Evolutionary conservation across 192 early-diverging fungal genomes (phyloP).

Genomic region (Jimgerdemannia lactiflua): DNA sequence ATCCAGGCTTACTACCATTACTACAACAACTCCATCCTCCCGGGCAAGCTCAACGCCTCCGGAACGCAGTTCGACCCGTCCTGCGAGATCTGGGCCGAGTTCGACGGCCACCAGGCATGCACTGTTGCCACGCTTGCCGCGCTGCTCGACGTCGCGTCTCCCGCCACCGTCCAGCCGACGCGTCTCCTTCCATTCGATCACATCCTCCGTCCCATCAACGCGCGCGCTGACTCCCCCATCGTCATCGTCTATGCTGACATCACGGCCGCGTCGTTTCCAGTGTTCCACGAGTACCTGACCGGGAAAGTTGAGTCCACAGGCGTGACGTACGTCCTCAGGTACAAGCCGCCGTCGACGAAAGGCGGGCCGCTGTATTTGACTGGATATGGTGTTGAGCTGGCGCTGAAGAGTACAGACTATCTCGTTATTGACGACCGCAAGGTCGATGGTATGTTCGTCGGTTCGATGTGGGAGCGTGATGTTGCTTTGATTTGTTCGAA

Average conservation of each 20-base stretch:
- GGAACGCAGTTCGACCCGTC: constrained; percentile 39
- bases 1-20: constrained; percentile 82
- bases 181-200: constrained; percentile 61
- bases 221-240: constrained; percentile 11
- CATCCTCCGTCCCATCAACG: constrained; percentile 24
- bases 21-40: constrained; percentile 71
- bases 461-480: too few relatives aligned
- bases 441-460: constrained; percentile 28
- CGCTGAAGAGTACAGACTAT: constrained; percentile 97
- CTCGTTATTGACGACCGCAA: constrained; percentile 93
- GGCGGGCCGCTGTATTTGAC: constrained; percentile 52
- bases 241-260: constrained; percentile 81
- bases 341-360: constrained; percentile 44
- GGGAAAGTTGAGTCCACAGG: constrained; percentile 41
- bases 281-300: constrained; percentile 54
- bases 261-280: constrained; percentile 49
- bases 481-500: too few relatives aligned
- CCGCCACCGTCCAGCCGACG: constrained; percentile 6
- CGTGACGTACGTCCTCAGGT: constrained; percentile 71
- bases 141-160: constrained; percentile 21
- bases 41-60: constrained; percentile 32
- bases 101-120: constrained; percentile 70
- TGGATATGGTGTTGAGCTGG: constrained; percentile 93
- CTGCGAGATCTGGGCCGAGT: constrained; percentile 68
- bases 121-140: constrained; percentile 30